Conservation (phyloP, 805 yeast genomes). For the Pachysolen tannophilus region DNA sequence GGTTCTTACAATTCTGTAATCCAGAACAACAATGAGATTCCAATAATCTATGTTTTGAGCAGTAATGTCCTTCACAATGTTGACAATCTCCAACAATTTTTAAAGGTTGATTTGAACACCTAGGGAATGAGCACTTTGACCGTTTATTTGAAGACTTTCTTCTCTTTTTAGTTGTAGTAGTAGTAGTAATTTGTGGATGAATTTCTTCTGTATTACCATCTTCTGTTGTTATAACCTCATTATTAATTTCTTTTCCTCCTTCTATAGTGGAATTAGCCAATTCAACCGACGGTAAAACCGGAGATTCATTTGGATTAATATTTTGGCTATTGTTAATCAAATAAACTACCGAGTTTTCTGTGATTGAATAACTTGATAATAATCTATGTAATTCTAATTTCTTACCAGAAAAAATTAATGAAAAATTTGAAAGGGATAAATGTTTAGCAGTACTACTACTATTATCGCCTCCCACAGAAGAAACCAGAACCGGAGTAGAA, state of each 20-base stretch:
- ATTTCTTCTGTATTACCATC: background rate
- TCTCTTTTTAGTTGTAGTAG: slow-evolving; percentile 14
- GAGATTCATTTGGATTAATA: background rate
- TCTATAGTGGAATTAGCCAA: too few species aligned
- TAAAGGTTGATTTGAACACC: slow-evolving; percentile 58
- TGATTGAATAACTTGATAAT: slow-evolving; percentile 21
- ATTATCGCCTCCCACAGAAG: too few species aligned
- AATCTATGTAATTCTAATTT: slow-evolving; percentile 20
- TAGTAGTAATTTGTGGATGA: background rate
- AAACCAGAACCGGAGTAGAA: too few species aligned
- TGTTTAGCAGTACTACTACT: too few species aligned
- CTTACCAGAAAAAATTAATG: slow-evolving; percentile 25
- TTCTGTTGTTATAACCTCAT: slow-evolving; percentile 11
- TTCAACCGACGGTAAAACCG: too few species aligned
- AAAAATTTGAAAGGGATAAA: slow-evolving; percentile 10
- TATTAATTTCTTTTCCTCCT: too few species aligned
- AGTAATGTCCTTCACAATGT: slow-evolving; percentile 76
- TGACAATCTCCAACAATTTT: slow-evolving; percentile 77
- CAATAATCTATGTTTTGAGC: slow-evolving; percentile 79
- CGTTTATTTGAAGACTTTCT: slow-evolving; percentile 31
- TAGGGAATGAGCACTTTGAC: slow-evolving; percentile 40
- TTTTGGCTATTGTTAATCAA: slow-evolving; percentile 16
- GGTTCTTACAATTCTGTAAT: slow-evolving; percentile 71
- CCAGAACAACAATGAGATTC: slow-evolving; percentile 82
- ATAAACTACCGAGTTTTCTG: slow-evolving; percentile 19